Base-by-base conservation (phyloP, 176 grass and related monocot species). In the Neostapfia colusana region DNA sequence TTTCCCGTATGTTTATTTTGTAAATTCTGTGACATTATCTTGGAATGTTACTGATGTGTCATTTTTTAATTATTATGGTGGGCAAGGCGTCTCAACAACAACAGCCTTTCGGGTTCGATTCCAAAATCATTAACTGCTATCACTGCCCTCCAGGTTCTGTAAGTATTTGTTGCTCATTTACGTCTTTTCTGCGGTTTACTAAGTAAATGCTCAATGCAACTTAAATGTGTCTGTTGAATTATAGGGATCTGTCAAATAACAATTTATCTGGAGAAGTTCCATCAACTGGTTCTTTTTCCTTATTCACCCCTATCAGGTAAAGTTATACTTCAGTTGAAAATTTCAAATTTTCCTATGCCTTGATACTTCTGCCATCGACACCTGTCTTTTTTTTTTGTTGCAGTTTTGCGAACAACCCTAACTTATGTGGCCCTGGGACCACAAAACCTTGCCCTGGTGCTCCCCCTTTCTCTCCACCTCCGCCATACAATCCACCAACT, bases 281-380 rank as follows among this genome's bases (percentile, higher is more conserved):
- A 78, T 96, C 89, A 39, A 92, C 89, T 2, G 92, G 92, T 82
- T 92, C 89, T 13, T 96, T 96, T 87, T 96, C 89, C 10, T 85
- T 96, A 59, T 96, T 96, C 84, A 96, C 89, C n/a, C 92, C 92
- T 68, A 96, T 96, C 65, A 96, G 92, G 92, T 91, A 85, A 68
- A 60, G 31, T 34, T 66, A 76, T 17, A 18, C 55, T 71, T 26
- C 67, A n/a, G 50, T 80, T 58, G 42, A 38, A 16, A 59, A 24
- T 38, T 83, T 42, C 10, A 45, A 26, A 12, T 49, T 74, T 23
- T 64, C 71, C 61, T 76, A 62, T 80, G 23, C 25, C 31, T 76
- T 23, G 73, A 75, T 57, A 28, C 42, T 62, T 40, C 64, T 55
- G 51, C 63, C 73, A 70, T 40, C 79, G 40, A 84, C 65, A 68